phyloP scores from a whole-genome alignment of 192 early-diverging fungal species.

The Gamsiella multidivaricata region DNA sequence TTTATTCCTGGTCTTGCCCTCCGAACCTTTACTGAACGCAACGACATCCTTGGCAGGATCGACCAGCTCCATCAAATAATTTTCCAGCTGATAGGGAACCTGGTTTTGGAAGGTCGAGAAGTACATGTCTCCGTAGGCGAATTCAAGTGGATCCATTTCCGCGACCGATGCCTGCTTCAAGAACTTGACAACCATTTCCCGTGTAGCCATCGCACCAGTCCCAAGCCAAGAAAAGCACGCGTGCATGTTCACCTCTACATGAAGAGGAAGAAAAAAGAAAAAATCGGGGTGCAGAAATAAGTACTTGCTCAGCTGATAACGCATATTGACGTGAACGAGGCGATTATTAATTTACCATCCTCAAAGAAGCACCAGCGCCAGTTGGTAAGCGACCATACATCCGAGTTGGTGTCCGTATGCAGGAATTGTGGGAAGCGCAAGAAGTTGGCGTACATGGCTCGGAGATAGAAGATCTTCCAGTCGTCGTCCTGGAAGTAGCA shows the following conservation, averaged over 20 bases:
- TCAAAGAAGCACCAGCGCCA: conserved; percentile 70
- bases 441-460: conserved; percentile 69
- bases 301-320: background rate
- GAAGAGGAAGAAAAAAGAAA: conserved; percentile 1
- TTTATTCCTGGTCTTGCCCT: conserved; percentile 61
- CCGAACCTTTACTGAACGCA: conserved; percentile 54
- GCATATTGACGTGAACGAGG: background rate
- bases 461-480: conserved; percentile 56
- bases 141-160: conserved; percentile 60
- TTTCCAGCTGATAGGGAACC: conserved; percentile 64
- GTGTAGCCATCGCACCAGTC: conserved; percentile 62
- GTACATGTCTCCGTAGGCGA: conserved; percentile 66
- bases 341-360: conserved; percentile 51
- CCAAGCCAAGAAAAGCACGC: conserved; percentile 63
- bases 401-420: conserved; percentile 63
- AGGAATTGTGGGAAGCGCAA: conserved; percentile 62
- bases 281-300: background rate
- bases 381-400: conserved; percentile 60
- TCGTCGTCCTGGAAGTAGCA: conserved; percentile 72
- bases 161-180: conserved; percentile 57
- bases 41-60: conserved; percentile 46
- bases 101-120: conserved; percentile 67
- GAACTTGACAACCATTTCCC: conserved; percentile 60
- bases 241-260: conserved; percentile 60
- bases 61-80: conserved; percentile 54